Percentiles rank a stretch among this genome's conserved stretches.
These are phyloP conservation scores for Xylaria sp. DNA, from an alignment of 2,329 filamentous ascomycete species.

Conservation along the genomic window DNA sequence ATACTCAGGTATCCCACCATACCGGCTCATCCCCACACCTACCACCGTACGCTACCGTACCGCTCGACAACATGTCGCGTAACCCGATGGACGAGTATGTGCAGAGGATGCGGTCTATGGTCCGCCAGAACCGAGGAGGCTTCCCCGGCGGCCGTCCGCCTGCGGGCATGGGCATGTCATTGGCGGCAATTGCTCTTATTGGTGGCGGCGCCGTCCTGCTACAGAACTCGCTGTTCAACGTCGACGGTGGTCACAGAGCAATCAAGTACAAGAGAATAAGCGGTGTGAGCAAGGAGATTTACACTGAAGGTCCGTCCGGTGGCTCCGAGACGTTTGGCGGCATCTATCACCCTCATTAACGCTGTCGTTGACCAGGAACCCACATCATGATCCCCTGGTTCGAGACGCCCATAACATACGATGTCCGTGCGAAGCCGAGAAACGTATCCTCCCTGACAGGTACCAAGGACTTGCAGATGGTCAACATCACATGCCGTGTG, in stretches of 20 bases:
- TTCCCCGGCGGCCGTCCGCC: constrained; percentile 56
- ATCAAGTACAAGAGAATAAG: constrained; percentile 97
- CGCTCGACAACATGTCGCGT: constrained; percentile 47
- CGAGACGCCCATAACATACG: constrained; percentile 95
- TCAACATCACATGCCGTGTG: constrained; percentile 99
- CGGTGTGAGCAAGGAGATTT: constrained; percentile 97
- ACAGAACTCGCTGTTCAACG: constrained; percentile 76
- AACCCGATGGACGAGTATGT: constrained; percentile 48
- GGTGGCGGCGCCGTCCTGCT: constrained; percentile 63
- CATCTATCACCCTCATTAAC: constrained; percentile 31
- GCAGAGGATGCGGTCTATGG: constrained; percentile 42
- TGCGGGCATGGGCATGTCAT: constrained; percentile 54
- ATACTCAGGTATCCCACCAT: constrained; percentile 14
- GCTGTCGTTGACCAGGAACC: constrained; percentile 69
- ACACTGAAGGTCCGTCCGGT: constrained; percentile 78
- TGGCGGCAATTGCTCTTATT: constrained; percentile 58
- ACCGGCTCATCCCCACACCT: constrained; percentile 2
- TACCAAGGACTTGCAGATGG: constrained; percentile 99
- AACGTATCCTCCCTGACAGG: constrained; percentile 97
- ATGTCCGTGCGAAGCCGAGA: constrained; percentile 96
- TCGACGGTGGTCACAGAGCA: constrained; percentile 97
- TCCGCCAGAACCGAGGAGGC: constrained; percentile 51
- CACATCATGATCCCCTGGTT: constrained; percentile 96
- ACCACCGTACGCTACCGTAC: constrained; percentile 5
- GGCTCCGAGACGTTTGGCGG: constrained; percentile 8